Evolutionary conservation across 768 basidiomycete genomes (phyloP).

Genomic region (Chlorophyllum brunneum): DNA sequence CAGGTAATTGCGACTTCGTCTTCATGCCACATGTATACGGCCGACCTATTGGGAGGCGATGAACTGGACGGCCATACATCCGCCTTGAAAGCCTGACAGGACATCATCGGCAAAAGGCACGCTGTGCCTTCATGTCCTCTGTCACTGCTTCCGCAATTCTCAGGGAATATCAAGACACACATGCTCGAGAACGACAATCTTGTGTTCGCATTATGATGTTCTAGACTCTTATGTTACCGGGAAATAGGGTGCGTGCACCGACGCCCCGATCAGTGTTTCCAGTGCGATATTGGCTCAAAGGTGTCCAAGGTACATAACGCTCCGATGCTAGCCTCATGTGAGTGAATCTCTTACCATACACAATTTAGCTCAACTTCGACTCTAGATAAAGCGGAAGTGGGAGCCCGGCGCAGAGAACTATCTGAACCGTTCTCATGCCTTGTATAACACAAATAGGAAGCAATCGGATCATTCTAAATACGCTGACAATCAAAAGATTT

Average conservation of each 20-base stretch:
- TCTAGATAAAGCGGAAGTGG: no score
- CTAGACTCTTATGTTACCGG: not conserved
- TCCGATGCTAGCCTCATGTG: no score
- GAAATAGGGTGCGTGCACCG: not conserved
- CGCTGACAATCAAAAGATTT: conserved; percentile 1
- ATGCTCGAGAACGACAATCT: not conserved
- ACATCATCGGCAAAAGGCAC: not conserved
- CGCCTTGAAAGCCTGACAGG: not conserved
- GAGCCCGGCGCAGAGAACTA: no score
- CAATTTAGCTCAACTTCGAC: no score
- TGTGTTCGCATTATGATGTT: not conserved
- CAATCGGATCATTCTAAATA: conserved; percentile 2
- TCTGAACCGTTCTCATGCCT: not conserved
- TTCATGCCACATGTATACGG: not conserved
- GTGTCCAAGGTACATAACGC: not conserved
- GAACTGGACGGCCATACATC: not conserved
- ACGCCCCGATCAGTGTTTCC: not conserved
- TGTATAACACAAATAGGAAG: not conserved
- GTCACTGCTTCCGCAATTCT: not conserved
- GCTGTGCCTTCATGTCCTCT: not conserved
- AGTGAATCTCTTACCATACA: no score
- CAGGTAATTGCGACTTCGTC: not conserved
- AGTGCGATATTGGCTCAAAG: not conserved
- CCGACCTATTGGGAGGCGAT: not conserved
- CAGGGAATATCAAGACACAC: not conserved